Evolutionary conservation across 1,139 yeast genomes (phyloP).

Genomic region (Geotrichum klebahnii): DNA sequence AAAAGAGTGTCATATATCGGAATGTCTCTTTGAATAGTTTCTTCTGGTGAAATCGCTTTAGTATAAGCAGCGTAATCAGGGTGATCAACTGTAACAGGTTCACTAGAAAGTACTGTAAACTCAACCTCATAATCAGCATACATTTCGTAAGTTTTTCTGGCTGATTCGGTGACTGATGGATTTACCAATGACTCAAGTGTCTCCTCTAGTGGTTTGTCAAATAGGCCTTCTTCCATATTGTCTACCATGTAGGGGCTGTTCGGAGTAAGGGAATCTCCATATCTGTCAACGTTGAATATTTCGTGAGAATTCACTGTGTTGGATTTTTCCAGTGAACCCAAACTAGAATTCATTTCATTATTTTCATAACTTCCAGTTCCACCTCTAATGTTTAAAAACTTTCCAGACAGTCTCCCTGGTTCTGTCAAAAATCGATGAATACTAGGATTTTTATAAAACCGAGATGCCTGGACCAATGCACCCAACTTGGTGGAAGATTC

Average conservation of each 20-base stretch:
- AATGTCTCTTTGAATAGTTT: constrained; percentile 9
- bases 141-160: constrained; percentile 15
- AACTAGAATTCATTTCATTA: constrained; percentile 2
- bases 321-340: constrained; percentile 11
- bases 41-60: constrained; percentile 13
- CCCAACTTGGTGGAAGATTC: constrained; percentile 18
- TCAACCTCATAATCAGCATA: constrained; percentile 17
- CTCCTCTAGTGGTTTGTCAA: constrained; percentile 10
- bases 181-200: constrained; percentile 6
- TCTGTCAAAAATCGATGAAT: constrained; percentile 20
- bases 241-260: background rate
- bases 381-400: constrained; percentile 13
- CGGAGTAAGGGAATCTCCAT: background rate
- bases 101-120: constrained; percentile 17
- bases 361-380: constrained; percentile 10
- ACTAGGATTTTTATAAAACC: constrained; percentile 21
- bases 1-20: constrained; percentile 5
- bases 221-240: background rate
- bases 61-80: constrained; percentile 17
- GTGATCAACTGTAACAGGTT: constrained; percentile 16
- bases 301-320: constrained; percentile 6
- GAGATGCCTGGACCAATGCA: constrained; percentile 19
- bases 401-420: constrained; percentile 17
- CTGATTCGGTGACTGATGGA: constrained; percentile 9
- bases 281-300: constrained; percentile 2